These are phyloP conservation scores for Zymoseptoria pseudotritici DNA, from an alignment of 2,329 filamentous ascomycete genomes.

Conservation along the genomic window DNA sequence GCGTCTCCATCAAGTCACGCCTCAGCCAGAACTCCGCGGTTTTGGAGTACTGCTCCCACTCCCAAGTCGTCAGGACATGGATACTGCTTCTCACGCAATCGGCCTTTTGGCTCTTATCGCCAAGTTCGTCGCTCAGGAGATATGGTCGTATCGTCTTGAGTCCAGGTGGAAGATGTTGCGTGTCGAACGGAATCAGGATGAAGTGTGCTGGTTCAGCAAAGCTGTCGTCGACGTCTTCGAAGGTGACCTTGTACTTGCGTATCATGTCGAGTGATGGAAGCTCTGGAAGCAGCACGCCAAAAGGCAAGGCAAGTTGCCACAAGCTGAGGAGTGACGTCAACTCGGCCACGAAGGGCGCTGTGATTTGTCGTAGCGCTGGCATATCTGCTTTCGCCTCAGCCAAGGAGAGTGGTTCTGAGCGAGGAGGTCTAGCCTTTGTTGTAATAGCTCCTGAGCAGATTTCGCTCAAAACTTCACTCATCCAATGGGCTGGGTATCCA, in stretches of 20 bases:
- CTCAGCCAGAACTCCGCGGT: conserved; percentile 12
- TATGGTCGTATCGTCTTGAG: neutral
- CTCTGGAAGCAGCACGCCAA: conserved; percentile 2
- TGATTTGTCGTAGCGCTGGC: conserved; percentile 4
- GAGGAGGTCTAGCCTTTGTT: conserved; percentile 9
- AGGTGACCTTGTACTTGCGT: conserved; percentile 2
- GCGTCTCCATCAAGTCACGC: conserved; percentile 4
- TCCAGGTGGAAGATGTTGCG: neutral
- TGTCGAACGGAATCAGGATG: neutral
- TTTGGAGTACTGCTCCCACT: conserved; percentile 1
- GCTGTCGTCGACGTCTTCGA: neutral
- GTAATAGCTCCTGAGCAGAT: conserved; percentile 7
- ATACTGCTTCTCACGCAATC: neutral
- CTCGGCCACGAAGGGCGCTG: conserved; percentile 8
- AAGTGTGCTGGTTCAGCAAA: neutral
- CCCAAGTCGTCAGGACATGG: conserved; percentile 11
- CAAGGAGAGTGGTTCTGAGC: conserved; percentile 6
- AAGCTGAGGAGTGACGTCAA: conserved; percentile 6
- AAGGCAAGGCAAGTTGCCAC: conserved; percentile 8
- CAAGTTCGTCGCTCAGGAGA: conserved; percentile 3
- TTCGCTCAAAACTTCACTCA: conserved; percentile 3
- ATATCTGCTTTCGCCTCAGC: conserved; percentile 6
- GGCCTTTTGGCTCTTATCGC: neutral
- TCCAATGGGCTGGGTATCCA: conserved; percentile 12
- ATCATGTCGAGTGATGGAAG: neutral